Conservation (phyloP, 2,329 filamentous ascomycete genomes). For the Colletotrichum chrysophilum region DNA sequence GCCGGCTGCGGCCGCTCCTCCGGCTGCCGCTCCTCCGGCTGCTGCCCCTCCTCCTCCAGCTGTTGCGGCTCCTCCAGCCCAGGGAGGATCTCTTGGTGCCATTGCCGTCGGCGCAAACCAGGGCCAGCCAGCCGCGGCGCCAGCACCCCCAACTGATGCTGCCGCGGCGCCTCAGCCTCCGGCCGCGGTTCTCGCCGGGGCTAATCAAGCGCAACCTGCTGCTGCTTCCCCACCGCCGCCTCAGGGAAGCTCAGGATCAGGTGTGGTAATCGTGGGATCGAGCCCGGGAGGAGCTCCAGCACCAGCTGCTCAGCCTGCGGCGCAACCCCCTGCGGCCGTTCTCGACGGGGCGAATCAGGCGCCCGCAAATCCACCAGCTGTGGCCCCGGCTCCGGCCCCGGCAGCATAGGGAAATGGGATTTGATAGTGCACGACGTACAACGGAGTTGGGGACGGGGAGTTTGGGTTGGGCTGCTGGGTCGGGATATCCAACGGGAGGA, state of each 20-base stretch:
- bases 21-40: not conserved
- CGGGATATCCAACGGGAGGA: not conserved
- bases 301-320: not conserved
- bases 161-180: not conserved
- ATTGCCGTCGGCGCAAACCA: slow-evolving; percentile 12
- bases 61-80: not conserved
- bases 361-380: not conserved
- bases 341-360: not conserved
- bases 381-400: not conserved
- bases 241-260: not conserved
- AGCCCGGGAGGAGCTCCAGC: not conserved
- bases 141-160: not conserved
- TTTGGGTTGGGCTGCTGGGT: not conserved
- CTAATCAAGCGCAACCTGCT: not conserved
- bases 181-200: not conserved
- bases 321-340: not conserved
- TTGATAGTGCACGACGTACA: not conserved
- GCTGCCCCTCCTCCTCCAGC: not conserved
- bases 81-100: not conserved
- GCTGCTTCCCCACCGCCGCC: not conserved
- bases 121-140: not conserved
- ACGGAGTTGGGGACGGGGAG: not conserved
- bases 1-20: not conserved
- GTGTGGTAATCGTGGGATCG: slow-evolving; percentile 2
- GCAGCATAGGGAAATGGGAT: not conserved